Base-by-base conservation (phyloP, 208 protist species). In the Leishmania mexicana region DNA sequence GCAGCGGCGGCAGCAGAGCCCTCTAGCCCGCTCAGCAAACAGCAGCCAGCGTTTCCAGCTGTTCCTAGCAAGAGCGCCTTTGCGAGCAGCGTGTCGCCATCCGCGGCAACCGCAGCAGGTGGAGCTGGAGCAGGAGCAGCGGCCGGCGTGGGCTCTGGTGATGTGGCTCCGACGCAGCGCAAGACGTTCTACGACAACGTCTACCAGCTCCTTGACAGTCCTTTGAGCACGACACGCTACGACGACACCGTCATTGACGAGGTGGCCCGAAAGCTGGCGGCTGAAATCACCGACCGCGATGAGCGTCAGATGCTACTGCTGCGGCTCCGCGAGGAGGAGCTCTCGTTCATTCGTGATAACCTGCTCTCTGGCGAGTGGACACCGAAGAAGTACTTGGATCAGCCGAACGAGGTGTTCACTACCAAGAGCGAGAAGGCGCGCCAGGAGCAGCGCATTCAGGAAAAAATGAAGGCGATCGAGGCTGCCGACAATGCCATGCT, bases 381-480 rank as follows among this genome's bases (percentile, higher is more conserved):
- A 42, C 85, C 99, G 38, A 90, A 94, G 73, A 88, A 94, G 54
- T 97, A 96, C 84, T 83, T 99, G 11, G 95, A 90, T 24, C 90
- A 99, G 83, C 88, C 98, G 28, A 94, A 89, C 5, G 98, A 99
- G 65, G 92, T 99, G 68, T 92, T 99, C 35, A 75, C 99, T 21
- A 99, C 99, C 77, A 90, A 96, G 28, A 77, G 95, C n/a, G 98
- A 99, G 87, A 92, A 94, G 75, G 86, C 94, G 15, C 91, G 93
- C 53, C 86, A 99, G 81, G 81, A 88, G 80, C 90, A 90, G 53
- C 92, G 98, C n/a, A 90, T 99, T 64, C 92, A 88, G 89, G 71
- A 89, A 38, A 88, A 96, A 21, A 88, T 99, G 79, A 85, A 93
- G 51, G 95, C 96, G 4, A 84, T 98, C 58, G 98, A 99, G 75